Base-by-base conservation (phyloP, 2,329 filamentous ascomycete genomes). In the Coniochaeta sp. region DNA sequence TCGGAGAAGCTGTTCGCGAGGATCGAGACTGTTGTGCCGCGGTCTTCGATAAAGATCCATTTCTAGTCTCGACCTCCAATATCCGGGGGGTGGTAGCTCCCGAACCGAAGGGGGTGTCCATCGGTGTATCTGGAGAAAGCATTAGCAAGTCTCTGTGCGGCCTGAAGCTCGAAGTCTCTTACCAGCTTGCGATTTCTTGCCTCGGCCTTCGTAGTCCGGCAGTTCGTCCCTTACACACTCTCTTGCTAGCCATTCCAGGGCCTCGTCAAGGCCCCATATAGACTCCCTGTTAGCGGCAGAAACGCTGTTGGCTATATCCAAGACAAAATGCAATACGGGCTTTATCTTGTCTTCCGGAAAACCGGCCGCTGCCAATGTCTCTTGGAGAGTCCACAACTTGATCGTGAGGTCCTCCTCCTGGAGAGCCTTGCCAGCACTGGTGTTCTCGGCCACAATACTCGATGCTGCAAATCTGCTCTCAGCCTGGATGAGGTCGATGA, bases 231-330 rank as follows among this genome's bases (percentile, higher is more conserved):
- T 76, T 16, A 81, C 76, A 67, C 88, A 90, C 70, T 95, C 85
- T 64, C 90, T 79, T n/a, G 91, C 90, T 59, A 98, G 81, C 91
- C 92, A 96, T 67, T 97, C 91, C 22, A 99, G 73, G 28, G 90
- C 87, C 73, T 96, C 93, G 63, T 96, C 89, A 38, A 98, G 76
- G 11, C 93, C 92, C 90, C 91, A 96, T 16, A 92, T 82, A 50
- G 81, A 81, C 64, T 91, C 89, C 66, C 85, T 88, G 62, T 73
- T 78, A 22, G 77, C 75, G 12, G 77, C 68, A 2, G 79, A 76
- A 59, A 88, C 81, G 63, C 85, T 86, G 33, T 86, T 81, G 31
- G 86, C 85, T 64, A 89, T 87, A 47, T 87, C 81, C 60, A 93
- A 73, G 52, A 91, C 80, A 68, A 89, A 79, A 65, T 83, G 81